phyloP scores from a whole-genome alignment of 2,329 filamentous ascomycete genomes.

The Fusarium sp. region DNA sequence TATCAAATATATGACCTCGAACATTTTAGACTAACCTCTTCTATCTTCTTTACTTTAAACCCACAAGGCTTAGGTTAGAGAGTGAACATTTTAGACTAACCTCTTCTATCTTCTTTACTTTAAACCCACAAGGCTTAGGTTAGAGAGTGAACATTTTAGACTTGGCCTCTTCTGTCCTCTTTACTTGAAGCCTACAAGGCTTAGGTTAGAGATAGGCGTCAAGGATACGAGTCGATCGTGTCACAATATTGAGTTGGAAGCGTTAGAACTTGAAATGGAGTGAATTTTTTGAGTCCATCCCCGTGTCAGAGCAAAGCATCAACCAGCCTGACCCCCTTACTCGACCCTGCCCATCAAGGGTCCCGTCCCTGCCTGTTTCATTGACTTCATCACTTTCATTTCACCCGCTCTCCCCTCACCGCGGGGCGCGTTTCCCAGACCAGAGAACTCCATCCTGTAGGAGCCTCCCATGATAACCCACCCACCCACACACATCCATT shows the following conservation, averaged over 20 bases:
- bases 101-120: background rate
- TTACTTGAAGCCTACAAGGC: background rate
- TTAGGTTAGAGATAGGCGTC: background rate
- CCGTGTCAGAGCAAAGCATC: constrained; percentile 36
- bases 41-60: background rate
- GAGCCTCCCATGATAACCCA: constrained; percentile 19
- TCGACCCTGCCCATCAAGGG: constrained; percentile 3
- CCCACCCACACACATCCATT: background rate
- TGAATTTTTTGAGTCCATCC: constrained; percentile 26
- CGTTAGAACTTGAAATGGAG: constrained; percentile 23
- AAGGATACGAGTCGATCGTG: too few relatives aligned
- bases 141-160: background rate
- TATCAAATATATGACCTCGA: background rate
- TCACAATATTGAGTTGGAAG: background rate
- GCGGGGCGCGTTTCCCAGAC: constrained; percentile 2
- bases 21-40: background rate
- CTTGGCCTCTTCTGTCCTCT: background rate
- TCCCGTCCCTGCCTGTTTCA: constrained; percentile 8
- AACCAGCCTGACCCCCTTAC: constrained; percentile 8
- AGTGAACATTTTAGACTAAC: background rate
- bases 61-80: background rate
- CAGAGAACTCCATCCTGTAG: constrained; percentile 3
- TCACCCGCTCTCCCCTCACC: constrained; percentile 13
- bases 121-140: background rate
- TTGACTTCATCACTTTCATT: constrained; percentile 28